phyloP scores from a whole-genome alignment of 345 rosid genomes.

The Citrus trifoliata region DNA sequence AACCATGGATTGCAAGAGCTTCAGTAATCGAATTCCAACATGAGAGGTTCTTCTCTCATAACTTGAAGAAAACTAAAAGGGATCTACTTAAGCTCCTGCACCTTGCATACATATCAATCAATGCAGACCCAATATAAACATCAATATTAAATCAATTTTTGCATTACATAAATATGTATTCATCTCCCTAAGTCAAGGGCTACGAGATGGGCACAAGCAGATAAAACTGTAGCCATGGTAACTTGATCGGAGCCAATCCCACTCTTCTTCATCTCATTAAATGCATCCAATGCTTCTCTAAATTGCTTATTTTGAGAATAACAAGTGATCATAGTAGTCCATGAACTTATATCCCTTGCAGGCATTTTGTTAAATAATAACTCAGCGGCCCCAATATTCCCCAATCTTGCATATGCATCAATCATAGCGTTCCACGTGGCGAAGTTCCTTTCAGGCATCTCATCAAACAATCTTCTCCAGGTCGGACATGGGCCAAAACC shows the following conservation, averaged over 20 bases:
- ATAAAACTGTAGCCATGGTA: constrained; percentile 65
- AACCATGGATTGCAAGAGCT: constrained; percentile 72
- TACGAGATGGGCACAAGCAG: constrained; percentile 85
- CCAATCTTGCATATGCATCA: constrained; percentile 56
- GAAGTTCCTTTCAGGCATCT: constrained; percentile 49
- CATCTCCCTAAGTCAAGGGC: constrained; percentile 56
- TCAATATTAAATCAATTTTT: constrained; percentile 50
- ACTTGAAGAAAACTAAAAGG: constrained; percentile 62
- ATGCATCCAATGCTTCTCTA: constrained; percentile 52
- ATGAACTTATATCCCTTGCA: constrained; percentile 52
- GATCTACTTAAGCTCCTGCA: constrained; percentile 66
- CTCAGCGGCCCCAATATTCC: constrained; percentile 46
- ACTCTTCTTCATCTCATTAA: constrained; percentile 47
- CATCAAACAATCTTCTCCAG: constrained; percentile 44
- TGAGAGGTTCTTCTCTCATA: constrained; percentile 59
- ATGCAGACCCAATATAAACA: constrained; percentile 75
- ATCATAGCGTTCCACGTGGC: constrained; percentile 72
- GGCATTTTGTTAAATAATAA: constrained; percentile 53
- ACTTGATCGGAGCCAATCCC: constrained; percentile 61
- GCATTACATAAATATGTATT: constrained; percentile 56
- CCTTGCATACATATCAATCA: constrained; percentile 84
- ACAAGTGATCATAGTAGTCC: constrained; percentile 81
- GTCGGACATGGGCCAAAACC: constrained; percentile 39
- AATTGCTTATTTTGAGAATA: constrained; percentile 56
- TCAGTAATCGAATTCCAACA: constrained; percentile 79